phyloP scores from a whole-genome alignment of 176 grass and related monocot genomes.

The Eleusine coracana region DNA sequence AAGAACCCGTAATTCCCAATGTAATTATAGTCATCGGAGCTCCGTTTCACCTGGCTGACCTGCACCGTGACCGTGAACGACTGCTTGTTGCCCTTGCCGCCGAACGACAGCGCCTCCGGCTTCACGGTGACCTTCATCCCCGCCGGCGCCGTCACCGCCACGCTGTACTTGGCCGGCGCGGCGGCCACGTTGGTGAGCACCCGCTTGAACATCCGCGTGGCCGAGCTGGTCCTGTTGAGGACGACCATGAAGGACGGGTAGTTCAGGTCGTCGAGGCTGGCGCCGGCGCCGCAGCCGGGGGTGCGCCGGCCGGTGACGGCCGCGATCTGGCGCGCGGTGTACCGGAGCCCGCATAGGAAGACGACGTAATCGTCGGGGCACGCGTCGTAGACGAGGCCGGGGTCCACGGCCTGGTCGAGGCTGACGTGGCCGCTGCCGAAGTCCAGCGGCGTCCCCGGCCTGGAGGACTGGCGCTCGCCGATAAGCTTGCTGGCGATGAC shows the following conservation, averaged over 20 bases:
- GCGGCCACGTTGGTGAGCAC: slow-evolving; percentile 53
- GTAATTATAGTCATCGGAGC: slow-evolving; percentile 20
- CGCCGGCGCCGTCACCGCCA: slow-evolving; percentile 36
- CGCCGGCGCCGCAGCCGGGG: slow-evolving; percentile 38
- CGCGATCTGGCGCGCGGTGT: slow-evolving; percentile 49
- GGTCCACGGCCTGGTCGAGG: slow-evolving; percentile 62
- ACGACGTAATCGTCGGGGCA: slow-evolving; percentile 58
- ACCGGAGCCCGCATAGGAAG: slow-evolving; percentile 63
- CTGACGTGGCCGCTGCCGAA: slow-evolving; percentile 69
- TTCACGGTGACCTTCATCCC: slow-evolving; percentile 64
- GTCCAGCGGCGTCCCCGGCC: slow-evolving; percentile 57
- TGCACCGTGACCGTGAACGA: slow-evolving; percentile 58
- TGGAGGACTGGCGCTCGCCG: too few relatives aligned
- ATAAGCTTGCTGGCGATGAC: slow-evolving; percentile 40
- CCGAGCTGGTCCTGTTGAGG: slow-evolving; percentile 48
- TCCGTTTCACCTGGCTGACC: slow-evolving; percentile 45
- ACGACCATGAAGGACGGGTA: slow-evolving; percentile 78
- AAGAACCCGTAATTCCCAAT: slow-evolving; percentile 74
- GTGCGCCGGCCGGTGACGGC: slow-evolving; percentile 46
- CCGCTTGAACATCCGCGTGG: slow-evolving; percentile 58
- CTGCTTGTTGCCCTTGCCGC: slow-evolving; percentile 58
- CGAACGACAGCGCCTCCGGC: slow-evolving; percentile 52
- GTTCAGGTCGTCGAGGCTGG: slow-evolving; percentile 67
- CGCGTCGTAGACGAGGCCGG: slow-evolving; percentile 67
- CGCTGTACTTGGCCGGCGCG: slow-evolving; percentile 38